Percentiles rank a stretch among this genome's conserved stretches.
phyloP scores from a whole-genome alignment of 163 green algal genomes.

The Prototheca cutis region DNA sequence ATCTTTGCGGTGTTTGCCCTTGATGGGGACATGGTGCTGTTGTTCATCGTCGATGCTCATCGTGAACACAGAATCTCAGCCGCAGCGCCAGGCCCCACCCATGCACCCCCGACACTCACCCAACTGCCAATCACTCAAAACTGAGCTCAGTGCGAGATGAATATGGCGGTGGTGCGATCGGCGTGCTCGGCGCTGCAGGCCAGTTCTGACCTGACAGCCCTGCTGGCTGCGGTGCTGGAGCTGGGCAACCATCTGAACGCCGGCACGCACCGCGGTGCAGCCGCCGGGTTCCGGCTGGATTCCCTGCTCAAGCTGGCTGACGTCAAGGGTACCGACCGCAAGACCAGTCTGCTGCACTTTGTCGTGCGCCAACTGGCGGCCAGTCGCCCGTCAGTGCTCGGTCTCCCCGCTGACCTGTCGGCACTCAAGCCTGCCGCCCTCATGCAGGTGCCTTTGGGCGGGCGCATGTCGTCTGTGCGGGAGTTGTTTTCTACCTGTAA shows the following conservation, averaged over 20 bases:
- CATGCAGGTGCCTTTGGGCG: slow-evolving; percentile 41
- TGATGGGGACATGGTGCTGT: too few relatives aligned
- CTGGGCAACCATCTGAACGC: slow-evolving; percentile 53
- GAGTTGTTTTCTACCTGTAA: too few relatives aligned
- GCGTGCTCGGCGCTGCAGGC: slow-evolving; percentile 36
- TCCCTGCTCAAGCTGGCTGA: slow-evolving; percentile 44
- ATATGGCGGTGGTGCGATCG: slow-evolving; percentile 35
- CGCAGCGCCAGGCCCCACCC: too few relatives aligned
- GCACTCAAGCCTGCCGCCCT: slow-evolving; percentile 37
- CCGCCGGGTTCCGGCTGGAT: slow-evolving; percentile 37
- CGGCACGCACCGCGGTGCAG: slow-evolving; percentile 30
- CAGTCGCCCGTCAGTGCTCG: slow-evolving; percentile 14
- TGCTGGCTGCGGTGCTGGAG: slow-evolving; percentile 57
- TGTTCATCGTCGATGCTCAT: too few relatives aligned
- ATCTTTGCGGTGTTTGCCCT: too few relatives aligned
- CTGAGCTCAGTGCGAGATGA: slow-evolving; percentile 21
- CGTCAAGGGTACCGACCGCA: slow-evolving; percentile 55
- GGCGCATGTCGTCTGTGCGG: too few relatives aligned
- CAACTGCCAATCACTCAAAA: too few relatives aligned
- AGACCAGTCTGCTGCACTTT: slow-evolving; percentile 73
- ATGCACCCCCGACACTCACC: too few relatives aligned
- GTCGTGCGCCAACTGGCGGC: slow-evolving; percentile 33
- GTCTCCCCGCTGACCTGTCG: slow-evolving; percentile 32
- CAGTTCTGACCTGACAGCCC: slow-evolving; percentile 37
- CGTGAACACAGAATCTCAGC: too few relatives aligned